Evolutionary conservation across 768 basidiomycete genomes (phyloP).

Genomic region (Leccinum variicolor): DNA sequence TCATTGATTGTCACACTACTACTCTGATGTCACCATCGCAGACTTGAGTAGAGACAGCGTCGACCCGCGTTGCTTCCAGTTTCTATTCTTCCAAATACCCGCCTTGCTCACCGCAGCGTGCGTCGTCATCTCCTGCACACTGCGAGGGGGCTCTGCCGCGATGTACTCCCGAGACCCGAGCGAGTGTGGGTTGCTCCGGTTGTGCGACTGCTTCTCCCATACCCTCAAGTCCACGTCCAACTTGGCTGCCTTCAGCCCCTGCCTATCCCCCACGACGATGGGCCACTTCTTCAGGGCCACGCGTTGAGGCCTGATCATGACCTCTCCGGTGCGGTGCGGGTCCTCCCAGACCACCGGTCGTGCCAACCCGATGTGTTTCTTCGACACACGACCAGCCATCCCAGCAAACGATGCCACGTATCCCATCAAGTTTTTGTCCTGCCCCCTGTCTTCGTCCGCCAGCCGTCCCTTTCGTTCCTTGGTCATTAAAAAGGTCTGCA

Average conservation of each 20-base stretch:
- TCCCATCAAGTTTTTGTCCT: constrained; percentile 7
- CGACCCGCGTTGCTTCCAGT: neutral
- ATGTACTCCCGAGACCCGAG: constrained; percentile 54
- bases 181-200: constrained; percentile 40
- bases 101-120: constrained; percentile 4
- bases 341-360: constrained; percentile 29
- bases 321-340: constrained; percentile 25
- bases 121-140: constrained; percentile 18
- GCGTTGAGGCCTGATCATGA: constrained; percentile 27
- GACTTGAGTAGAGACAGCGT: constrained; percentile 17
- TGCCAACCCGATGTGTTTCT: constrained; percentile 14
- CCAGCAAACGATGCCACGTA: constrained; percentile 33
- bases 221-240: constrained; percentile 33
- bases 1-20: neutral
- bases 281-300: constrained; percentile 38
- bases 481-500: constrained; percentile 53
- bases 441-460: constrained; percentile 32
- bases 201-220: constrained; percentile 29
- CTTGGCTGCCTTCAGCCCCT: constrained; percentile 37
- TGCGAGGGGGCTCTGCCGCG: constrained; percentile 25
- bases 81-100: constrained; percentile 1
- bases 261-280: constrained; percentile 41
- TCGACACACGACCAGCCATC: constrained; percentile 22
- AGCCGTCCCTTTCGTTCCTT: constrained; percentile 58
- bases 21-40: constrained; percentile 12